These are phyloP conservation scores for Sanghuangporus sanghuang DNA, from an alignment of 1,284 basidiomycete genomes.

Conservation along the genomic window DNA sequence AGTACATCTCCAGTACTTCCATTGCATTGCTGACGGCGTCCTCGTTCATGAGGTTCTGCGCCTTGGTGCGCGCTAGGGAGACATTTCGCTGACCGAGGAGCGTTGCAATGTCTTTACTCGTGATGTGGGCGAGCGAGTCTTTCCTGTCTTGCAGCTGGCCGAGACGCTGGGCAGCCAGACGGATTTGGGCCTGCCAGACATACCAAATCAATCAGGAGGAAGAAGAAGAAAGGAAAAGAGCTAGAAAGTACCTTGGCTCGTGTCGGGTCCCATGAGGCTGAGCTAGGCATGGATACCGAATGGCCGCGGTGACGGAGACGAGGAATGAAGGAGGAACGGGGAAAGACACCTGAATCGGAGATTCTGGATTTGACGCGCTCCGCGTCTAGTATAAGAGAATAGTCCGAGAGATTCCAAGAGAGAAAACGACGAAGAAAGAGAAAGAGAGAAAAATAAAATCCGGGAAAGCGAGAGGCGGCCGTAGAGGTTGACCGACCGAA, in stretches of 20 bases:
- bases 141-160: slow-evolving; percentile 65
- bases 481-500: background rate
- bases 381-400: background rate
- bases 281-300: background rate
- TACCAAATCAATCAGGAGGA: background rate
- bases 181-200: slow-evolving; percentile 48
- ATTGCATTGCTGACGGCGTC: slow-evolving; percentile 57
- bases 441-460: background rate
- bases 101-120: slow-evolving; percentile 60
- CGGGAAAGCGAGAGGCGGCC: background rate
- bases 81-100: slow-evolving; percentile 56
- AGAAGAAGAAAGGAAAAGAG: background rate
- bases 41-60: slow-evolving; percentile 58
- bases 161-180: slow-evolving; percentile 56
- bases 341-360: background rate
- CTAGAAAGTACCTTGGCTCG: slow-evolving; percentile 22
- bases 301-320: background rate
- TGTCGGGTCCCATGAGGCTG: slow-evolving; percentile 20
- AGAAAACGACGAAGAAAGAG: background rate
- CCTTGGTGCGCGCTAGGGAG: slow-evolving; percentile 60
- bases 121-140: slow-evolving; percentile 56
- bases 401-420: background rate
- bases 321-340: background rate
- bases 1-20: slow-evolving; percentile 60
- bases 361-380: background rate